Conservation (phyloP, 176 grass and related monocot genomes). For the Juncus effusus region DNA sequence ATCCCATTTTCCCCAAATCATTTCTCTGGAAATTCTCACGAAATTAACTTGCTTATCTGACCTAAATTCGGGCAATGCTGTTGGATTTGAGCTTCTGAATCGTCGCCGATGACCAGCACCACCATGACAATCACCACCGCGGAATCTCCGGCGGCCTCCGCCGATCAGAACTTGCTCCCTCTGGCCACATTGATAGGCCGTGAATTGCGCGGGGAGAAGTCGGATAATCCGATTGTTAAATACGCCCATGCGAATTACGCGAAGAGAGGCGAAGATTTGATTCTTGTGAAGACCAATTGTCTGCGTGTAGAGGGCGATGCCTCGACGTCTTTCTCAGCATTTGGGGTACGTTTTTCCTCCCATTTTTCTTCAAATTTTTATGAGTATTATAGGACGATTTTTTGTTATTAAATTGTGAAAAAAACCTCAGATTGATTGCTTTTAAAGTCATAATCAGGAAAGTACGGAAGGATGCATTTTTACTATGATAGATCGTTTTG, state of each 20-base stretch:
- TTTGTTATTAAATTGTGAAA: neutral
- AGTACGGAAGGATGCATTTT: too few species aligned
- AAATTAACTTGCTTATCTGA: conserved; percentile 6
- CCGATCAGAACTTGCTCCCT: conserved; percentile 38
- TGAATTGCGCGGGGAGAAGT: conserved; percentile 65
- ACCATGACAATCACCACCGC: conserved; percentile 24
- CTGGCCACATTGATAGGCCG: conserved; percentile 73
- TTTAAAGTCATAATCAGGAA: too few species aligned
- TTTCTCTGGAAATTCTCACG: neutral
- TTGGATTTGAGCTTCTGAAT: conserved; percentile 20
- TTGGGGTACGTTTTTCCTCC: conserved; percentile 46
- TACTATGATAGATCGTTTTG: too few species aligned
- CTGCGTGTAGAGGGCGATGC: conserved; percentile 61
- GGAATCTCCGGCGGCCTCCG: conserved; percentile 31
- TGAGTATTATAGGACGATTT: conserved; percentile 1
- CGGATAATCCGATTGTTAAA: conserved; percentile 62
- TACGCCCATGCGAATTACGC: conserved; percentile 80
- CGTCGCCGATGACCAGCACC: conserved; percentile 14
- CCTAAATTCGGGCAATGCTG: conserved; percentile 1
- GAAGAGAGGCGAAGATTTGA: conserved; percentile 92
- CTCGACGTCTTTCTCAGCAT: conserved; percentile 79
- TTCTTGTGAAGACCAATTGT: conserved; percentile 85
- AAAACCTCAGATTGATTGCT: neutral
- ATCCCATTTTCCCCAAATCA: conserved; percentile 27
- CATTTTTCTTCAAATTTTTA: neutral